These are phyloP conservation scores for Cyclotella atomus DNA, from an alignment of 108 stramenopile species.

Conservation along the genomic window DNA sequence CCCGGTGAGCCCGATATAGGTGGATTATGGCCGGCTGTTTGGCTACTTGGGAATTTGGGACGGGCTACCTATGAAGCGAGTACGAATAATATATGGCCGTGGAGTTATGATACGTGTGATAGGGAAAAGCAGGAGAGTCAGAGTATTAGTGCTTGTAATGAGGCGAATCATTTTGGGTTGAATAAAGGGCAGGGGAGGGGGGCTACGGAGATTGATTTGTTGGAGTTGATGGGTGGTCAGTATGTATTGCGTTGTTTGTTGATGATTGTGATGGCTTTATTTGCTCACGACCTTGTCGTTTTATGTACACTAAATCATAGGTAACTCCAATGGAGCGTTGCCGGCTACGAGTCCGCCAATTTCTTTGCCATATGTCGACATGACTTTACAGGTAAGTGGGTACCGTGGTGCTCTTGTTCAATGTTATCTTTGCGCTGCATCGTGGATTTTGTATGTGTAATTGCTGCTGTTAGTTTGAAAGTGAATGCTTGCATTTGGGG, in stretches of 20 bases:
- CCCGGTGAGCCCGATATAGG: constrained; percentile 85
- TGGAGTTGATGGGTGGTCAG: constrained; percentile 95
- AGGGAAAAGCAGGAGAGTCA: constrained; percentile 87
- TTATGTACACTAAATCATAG: not conserved
- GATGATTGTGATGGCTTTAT: not conserved
- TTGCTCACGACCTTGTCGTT: not conserved
- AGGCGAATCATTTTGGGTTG: constrained; percentile 91
- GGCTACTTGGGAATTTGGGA: constrained; percentile 95
- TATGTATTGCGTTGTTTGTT: constrained; percentile 37
- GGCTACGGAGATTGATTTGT: constrained; percentile 95
- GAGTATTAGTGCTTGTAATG: constrained; percentile 90
- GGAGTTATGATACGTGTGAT: constrained; percentile 89
- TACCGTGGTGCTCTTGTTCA: not conserved
- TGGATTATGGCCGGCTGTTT: constrained; percentile 96
- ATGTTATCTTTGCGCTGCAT: not conserved
- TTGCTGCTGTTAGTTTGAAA: too few species aligned
- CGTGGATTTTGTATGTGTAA: not conserved
- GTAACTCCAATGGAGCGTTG: constrained; percentile 33
- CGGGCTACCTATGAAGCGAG: constrained; percentile 90
- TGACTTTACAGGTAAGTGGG: constrained; percentile 86
- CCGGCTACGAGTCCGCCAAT: constrained; percentile 72
- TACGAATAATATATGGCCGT: constrained; percentile 90
- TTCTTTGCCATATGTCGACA: constrained; percentile 82
- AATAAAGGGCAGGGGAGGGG: constrained; percentile 89
- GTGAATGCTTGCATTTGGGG: too few species aligned